These are phyloP conservation scores for Cinnamomum micranthum DNA, from an alignment of 164 flowering plant species.

Conservation along the genomic window DNA sequence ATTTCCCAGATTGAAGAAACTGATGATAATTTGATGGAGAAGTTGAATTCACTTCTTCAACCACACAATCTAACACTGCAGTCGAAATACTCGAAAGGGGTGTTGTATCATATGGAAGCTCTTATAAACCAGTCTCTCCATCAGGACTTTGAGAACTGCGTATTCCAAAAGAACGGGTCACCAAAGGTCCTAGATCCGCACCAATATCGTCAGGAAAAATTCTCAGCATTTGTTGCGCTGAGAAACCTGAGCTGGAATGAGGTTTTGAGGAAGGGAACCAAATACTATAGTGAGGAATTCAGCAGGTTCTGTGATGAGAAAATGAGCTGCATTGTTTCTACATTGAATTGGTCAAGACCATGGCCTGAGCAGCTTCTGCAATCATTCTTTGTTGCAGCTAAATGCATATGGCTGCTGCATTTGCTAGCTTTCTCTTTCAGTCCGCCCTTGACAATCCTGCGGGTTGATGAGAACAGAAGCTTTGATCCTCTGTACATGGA, in stretches of 20 bases:
- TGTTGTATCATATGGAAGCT: slow-evolving; percentile 76
- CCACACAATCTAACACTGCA: slow-evolving; percentile 56
- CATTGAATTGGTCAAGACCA: slow-evolving; percentile 71
- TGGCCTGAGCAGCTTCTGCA: slow-evolving; percentile 95
- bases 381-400: slow-evolving; percentile 83
- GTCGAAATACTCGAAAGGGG: slow-evolving; percentile 64
- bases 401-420: slow-evolving; percentile 92
- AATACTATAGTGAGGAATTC: slow-evolving; percentile 88
- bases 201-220: slow-evolving; percentile 61
- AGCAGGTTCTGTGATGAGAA: slow-evolving; percentile 91
- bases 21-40: slow-evolving; percentile 45
- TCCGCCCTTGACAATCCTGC: slow-evolving; percentile 58
- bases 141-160: slow-evolving; percentile 84
- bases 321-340: slow-evolving; percentile 70
- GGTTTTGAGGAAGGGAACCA: slow-evolving; percentile 83
- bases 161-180: slow-evolving; percentile 71
- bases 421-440: slow-evolving; percentile 84
- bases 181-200: slow-evolving; percentile 66
- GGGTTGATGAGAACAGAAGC: slow-evolving; percentile 74
- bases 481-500: slow-evolving; percentile 84
- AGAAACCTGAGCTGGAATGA: slow-evolving; percentile 93
- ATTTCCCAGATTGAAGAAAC: slow-evolving; percentile 57
- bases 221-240: slow-evolving; percentile 60
- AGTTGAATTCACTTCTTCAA: slow-evolving; percentile 61
- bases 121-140: slow-evolving; percentile 73